These are phyloP conservation scores for Ilex paraguariensis DNA, from an alignment of 305 asterid genomes.

Conservation along the genomic window DNA sequence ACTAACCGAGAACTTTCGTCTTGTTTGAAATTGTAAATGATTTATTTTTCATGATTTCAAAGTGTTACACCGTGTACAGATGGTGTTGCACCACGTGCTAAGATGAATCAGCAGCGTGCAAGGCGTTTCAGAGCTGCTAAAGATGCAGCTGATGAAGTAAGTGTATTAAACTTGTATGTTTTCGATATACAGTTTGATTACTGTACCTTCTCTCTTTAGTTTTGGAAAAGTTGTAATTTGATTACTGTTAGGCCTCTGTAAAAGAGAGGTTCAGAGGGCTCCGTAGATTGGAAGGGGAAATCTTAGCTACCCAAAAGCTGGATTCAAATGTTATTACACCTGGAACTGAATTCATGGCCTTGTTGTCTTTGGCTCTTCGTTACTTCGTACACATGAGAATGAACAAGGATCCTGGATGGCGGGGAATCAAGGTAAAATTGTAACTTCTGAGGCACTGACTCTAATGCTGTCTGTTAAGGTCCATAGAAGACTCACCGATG, in stretches of 20 bases:
- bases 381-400: slow-evolving; percentile 37
- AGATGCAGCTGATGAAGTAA: slow-evolving; percentile 44
- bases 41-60: too few species aligned
- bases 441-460: neutral
- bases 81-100: slow-evolving; percentile 76
- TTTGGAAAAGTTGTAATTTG: slow-evolving; percentile 9
- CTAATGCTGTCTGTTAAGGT: neutral
- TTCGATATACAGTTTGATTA: neutral
- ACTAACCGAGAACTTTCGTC: too few species aligned
- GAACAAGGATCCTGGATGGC: slow-evolving; percentile 43
- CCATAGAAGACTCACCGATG: neutral
- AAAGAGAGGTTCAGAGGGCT: slow-evolving; percentile 14
- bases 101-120: slow-evolving; percentile 69
- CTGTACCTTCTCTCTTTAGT: neutral
- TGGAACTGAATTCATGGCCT: slow-evolving; percentile 50
- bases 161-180: slow-evolving; percentile 3
- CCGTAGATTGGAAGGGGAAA: slow-evolving; percentile 6
- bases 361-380: slow-evolving; percentile 37
- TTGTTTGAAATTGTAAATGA: too few species aligned
- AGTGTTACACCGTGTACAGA: slow-evolving; percentile 15
- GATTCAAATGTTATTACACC: slow-evolving; percentile 60
- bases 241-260: slow-evolving; percentile 31
- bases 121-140: slow-evolving; percentile 63
- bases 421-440: slow-evolving; percentile 36
- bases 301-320: slow-evolving; percentile 15